Evolutionary conservation across 768 basidiomycete species (phyloP), one percentile per base, ranked within the genome.

Genomic region (Coprinopsis sp.): DNA sequence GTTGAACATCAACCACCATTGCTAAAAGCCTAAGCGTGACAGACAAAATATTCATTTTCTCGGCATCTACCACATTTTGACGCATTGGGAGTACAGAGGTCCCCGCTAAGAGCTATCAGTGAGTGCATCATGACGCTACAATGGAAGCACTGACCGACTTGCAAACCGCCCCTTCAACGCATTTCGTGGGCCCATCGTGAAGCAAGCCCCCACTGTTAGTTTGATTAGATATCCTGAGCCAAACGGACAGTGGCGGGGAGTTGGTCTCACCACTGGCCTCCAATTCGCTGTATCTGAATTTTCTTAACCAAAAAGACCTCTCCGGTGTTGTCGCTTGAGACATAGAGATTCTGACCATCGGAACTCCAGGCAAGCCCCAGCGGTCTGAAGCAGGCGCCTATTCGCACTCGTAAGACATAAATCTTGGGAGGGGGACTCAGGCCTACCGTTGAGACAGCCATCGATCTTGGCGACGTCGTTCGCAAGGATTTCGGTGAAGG

Each of bases 271-370:
- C 40, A 42, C 30, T 42, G 40, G 10, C 27, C 40, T 28, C 24
- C 27, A 27, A 42, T 6, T 21, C 27, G 5, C 27, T 42, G 40
- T 11, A 28, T 42, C 6, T 14, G 14, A 12, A 18, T 30, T 18
- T 29, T 30, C 36, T 47, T 47, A 16, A 47, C 13, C 4, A 47
- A 18, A 28, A 47, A 38, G 6, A 47, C 31, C 25, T 47, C 46
- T 29, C 46, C 46, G 14, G 46, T 37, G 28, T 24, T 47, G 28
- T 47, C 46, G 23, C 46, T 47, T 11, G 36, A 28, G 23, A 47
- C 46, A 28, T 47, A 47, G 7, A 47, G 37, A 6, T 42, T 42
- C 6, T 47, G 13, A 8, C 46, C 46, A 37, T 47, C 27, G 10
- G 30, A 7, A 3, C 24, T 30, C 36, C 34, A 47, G 12, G 27